phyloP scores from a whole-genome alignment of 78 protist genomes.

The Speleostelium caveatum region DNA sequence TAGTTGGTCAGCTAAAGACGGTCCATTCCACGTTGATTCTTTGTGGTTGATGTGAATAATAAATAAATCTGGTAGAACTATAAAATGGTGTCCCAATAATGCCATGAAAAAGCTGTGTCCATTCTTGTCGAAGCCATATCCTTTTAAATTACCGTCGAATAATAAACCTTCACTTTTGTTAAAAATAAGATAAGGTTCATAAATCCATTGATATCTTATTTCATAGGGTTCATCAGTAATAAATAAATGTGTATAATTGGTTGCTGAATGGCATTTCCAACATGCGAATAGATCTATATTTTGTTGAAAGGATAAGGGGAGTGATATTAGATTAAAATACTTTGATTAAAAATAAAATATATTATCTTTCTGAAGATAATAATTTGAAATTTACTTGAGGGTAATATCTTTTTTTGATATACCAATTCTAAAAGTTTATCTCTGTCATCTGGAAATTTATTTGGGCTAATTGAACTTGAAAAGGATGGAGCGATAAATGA shows the following conservation, averaged over 20 bases:
- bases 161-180: neutral
- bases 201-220: slow-evolving; percentile 46
- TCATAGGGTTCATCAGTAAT: slow-evolving; percentile 15
- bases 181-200: slow-evolving; percentile 54
- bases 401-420: neutral
- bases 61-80: slow-evolving; percentile 46
- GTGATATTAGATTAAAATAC: too few relatives aligned
- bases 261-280: slow-evolving; percentile 61
- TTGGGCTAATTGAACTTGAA: slow-evolving; percentile 19
- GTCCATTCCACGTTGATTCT: slow-evolving; percentile 52
- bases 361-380: too few relatives aligned
- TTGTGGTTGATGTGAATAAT: slow-evolving; percentile 59
- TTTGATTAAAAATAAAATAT: too few relatives aligned
- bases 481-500: slow-evolving; percentile 64
- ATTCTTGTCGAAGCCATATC: slow-evolving; percentile 72
- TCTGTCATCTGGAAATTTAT: slow-evolving; percentile 34
- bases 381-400: too few relatives aligned
- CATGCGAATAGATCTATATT: slow-evolving; percentile 36
- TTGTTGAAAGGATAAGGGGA: too few relatives aligned
- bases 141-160: slow-evolving; percentile 66
- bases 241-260: slow-evolving; percentile 18
- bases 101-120: slow-evolving; percentile 45
- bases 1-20: slow-evolving; percentile 25
- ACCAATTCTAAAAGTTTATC: slow-evolving; percentile 15
- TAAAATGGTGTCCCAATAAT: slow-evolving; percentile 11